These are phyloP conservation scores for Irpex sp. DNA, from an alignment of 1,284 basidiomycete species.

Conservation along the genomic window DNA sequence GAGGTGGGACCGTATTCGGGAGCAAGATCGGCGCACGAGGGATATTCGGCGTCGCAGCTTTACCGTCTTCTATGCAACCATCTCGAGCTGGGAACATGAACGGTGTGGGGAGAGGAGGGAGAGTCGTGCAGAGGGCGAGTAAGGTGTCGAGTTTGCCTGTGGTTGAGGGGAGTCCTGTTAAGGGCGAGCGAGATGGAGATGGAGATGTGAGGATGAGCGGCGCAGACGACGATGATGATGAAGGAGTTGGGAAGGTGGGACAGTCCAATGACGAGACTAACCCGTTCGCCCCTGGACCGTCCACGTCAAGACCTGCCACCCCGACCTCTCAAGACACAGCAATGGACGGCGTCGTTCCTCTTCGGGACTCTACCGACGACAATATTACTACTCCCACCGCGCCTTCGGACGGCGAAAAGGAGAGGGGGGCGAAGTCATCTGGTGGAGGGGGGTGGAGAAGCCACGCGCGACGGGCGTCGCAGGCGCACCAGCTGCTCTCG, in stretches of 20 bases:
- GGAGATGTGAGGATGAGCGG: conserved; percentile 2
- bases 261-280: not conserved
- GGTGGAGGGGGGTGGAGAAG: conserved; percentile 16
- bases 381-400: conserved; percentile 13
- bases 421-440: not conserved
- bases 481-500: conserved; percentile 54
- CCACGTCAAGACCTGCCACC: not conserved
- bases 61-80: not conserved
- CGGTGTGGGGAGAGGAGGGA: conserved; percentile 9
- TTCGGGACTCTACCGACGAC: conserved; percentile 19
- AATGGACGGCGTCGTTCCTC: not conserved
- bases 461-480: conserved; percentile 53
- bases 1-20: conserved; percentile 13
- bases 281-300: not conserved
- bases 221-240: not conserved
- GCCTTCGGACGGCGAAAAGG: conserved; percentile 9
- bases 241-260: not conserved
- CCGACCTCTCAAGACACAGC: not conserved
- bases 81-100: conserved; percentile 5
- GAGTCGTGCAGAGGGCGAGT: conserved; percentile 49
- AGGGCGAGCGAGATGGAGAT: conserved; percentile 15
- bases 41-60: conserved; percentile 18
- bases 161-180: conserved; percentile 33
- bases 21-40: not conserved
- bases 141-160: conserved; percentile 55